Evolutionary conservation across 2,329 filamentous ascomycete species (phyloP).

Genomic region (Sclerotinia glacialis): DNA sequence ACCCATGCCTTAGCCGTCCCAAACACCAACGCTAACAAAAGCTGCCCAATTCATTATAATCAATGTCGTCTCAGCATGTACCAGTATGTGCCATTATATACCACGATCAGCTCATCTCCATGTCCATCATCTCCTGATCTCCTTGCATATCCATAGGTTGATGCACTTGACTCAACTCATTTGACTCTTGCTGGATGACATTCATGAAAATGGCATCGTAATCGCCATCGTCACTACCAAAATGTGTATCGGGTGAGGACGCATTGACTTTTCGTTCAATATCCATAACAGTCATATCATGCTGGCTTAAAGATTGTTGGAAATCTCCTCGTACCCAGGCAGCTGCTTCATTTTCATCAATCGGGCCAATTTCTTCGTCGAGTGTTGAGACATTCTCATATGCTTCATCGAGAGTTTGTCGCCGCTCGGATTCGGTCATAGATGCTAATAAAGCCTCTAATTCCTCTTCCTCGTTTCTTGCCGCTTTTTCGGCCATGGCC

Average conservation of each 20-base stretch:
- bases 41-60: neutral
- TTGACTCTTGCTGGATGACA: constrained; percentile 49
- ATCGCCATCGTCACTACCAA: constrained; percentile 53
- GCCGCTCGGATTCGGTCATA: constrained; percentile 41
- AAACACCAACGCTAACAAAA: constrained; percentile 34
- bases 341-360: constrained; percentile 6
- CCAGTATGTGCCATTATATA: neutral
- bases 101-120: constrained; percentile 20
- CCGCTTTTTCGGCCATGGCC: constrained; percentile 51
- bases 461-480: constrained; percentile 54
- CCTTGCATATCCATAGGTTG: constrained; percentile 8
- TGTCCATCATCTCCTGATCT: constrained; percentile 28
- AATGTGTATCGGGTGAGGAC: constrained; percentile 28
- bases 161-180: constrained; percentile 25
- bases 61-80: constrained; percentile 7
- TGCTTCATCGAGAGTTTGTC: constrained; percentile 13
- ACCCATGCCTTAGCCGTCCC: constrained; percentile 21
- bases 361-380: constrained; percentile 20
- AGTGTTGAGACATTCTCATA: constrained; percentile 17
- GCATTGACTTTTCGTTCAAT: constrained; percentile 12
- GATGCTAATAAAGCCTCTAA: constrained; percentile 55
- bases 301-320: constrained; percentile 5
- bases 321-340: constrained; percentile 5
- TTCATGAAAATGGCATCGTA: constrained; percentile 67
- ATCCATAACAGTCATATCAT: constrained; percentile 14